These are phyloP conservation scores for Blastobotrys elegans DNA, from an alignment of 1,139 yeast genomes.

Conservation along the genomic window DNA sequence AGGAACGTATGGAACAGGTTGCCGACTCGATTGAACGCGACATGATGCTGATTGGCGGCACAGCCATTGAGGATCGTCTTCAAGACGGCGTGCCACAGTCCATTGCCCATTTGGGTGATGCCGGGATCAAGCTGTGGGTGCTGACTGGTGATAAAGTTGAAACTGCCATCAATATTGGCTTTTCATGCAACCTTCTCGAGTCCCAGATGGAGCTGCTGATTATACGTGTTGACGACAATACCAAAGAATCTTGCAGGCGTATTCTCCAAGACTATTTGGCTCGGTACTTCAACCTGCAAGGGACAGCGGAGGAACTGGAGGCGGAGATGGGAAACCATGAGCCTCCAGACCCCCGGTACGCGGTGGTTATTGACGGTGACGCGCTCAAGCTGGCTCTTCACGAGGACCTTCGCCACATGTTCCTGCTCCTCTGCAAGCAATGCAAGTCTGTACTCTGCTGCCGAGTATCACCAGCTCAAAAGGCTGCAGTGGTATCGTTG, in stretches of 20 bases:
- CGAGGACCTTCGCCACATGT: slow-evolving; percentile 60
- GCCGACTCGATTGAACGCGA: slow-evolving; percentile 78
- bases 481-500: slow-evolving; percentile 90
- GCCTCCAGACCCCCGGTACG: slow-evolving; percentile 73
- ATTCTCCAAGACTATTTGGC: slow-evolving; percentile 57
- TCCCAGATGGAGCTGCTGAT: slow-evolving; percentile 84
- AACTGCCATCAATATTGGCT: slow-evolving; percentile 96
- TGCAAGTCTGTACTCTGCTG: slow-evolving; percentile 94
- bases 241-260: slow-evolving; percentile 46
- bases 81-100: slow-evolving; percentile 97
- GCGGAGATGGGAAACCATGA: slow-evolving; percentile 65
- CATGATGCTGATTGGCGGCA: slow-evolving; percentile 78
- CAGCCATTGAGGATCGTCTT: slow-evolving; percentile 94
- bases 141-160: slow-evolving; percentile 97
- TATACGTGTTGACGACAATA: slow-evolving; percentile 44
- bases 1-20: slow-evolving; percentile 67
- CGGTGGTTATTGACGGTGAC: slow-evolving; percentile 89
- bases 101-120: slow-evolving; percentile 74
- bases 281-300: slow-evolving; percentile 59
- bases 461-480: slow-evolving; percentile 95
- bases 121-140: slow-evolving; percentile 96
- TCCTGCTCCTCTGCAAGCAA: slow-evolving; percentile 81
- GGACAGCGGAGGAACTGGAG: slow-evolving; percentile 53
- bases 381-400: slow-evolving; percentile 71
- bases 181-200: slow-evolving; percentile 84